These are phyloP conservation scores for Tetrahymena elliotti DNA, from an alignment of 73 alveolate species.

Conservation along the genomic window DNA sequence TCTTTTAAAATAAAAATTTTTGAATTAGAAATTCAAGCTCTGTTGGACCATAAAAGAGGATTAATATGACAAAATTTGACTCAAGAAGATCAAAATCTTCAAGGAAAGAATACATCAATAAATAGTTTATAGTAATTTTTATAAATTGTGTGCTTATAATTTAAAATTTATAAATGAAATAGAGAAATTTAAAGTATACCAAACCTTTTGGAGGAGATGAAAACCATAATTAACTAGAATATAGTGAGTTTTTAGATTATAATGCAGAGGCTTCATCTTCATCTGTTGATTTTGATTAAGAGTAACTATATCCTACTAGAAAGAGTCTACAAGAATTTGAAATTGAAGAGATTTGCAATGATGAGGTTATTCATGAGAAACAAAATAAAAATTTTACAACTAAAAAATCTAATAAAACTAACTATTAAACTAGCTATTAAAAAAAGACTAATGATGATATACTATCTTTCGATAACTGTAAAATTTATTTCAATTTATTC, in stretches of 20 bases:
- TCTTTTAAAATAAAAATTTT: too few relatives aligned
- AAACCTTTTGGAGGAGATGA: background rate
- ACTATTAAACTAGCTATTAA: background rate
- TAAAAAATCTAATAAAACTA: background rate
- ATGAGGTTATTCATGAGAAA: background rate
- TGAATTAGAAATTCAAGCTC: background rate
- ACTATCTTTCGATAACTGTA: background rate
- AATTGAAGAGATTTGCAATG: background rate
- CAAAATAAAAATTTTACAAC: background rate
- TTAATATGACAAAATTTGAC: background rate
- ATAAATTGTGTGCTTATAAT: background rate
- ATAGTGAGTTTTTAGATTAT: background rate
- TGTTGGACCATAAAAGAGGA: background rate
- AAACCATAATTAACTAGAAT: background rate
- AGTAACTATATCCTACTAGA: background rate
- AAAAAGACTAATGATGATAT: background rate
- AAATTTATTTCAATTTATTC: background rate
- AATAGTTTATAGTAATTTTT: background rate
- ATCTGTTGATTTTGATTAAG: background rate
- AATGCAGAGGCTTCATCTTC: background rate
- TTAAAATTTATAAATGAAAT: background rate
- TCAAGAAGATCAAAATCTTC: background rate
- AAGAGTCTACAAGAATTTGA: background rate
- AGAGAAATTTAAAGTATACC: background rate
- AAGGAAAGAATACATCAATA: background rate